phyloP scores from a whole-genome alignment of 208 protist genomes.

The Trypanosoma mega region DNA sequence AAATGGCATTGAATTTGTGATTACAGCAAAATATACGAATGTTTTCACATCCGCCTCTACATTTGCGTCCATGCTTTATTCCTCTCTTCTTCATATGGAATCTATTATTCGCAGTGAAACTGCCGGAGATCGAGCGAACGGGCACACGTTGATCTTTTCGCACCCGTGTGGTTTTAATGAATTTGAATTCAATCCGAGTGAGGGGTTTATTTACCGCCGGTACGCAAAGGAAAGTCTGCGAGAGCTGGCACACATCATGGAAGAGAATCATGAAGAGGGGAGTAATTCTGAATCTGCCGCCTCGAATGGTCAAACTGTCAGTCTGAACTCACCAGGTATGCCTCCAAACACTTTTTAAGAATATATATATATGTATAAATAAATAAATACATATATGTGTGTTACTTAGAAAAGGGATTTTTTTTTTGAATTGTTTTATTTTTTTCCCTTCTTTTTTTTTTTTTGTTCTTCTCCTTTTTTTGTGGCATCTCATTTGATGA shows the following conservation, averaged over 20 bases:
- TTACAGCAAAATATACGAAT: constrained; percentile 30
- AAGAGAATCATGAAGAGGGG: no score
- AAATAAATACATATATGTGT: neutral
- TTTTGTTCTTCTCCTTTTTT: no score
- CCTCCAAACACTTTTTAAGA: neutral
- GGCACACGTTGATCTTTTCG: constrained; percentile 17
- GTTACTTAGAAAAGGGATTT: neutral
- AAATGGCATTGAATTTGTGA: constrained; percentile 30
- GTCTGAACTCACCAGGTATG: neutral
- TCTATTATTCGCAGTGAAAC: constrained; percentile 24
- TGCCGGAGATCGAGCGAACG: neutral
- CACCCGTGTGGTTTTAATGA: constrained; percentile 27
- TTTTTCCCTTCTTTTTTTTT: no score
- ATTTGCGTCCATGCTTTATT: constrained; percentile 33
- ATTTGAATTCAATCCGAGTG: constrained; percentile 20
- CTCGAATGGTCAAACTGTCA: neutral
- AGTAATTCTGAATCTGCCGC: neutral
- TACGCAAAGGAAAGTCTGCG: constrained; percentile 12
- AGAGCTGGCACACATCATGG: constrained; percentile 5
- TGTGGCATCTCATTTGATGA: no score
- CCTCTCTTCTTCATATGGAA: constrained; percentile 31
- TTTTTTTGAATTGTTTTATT: constrained; percentile 5
- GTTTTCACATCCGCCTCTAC: constrained; percentile 25
- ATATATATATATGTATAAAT: neutral
- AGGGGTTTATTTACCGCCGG: constrained; percentile 20